Percentiles rank a stretch among this genome's conserved stretches.
Evolutionary conservation across 345 rosid species (phyloP).

Genomic region (Laguncularia racemosa): DNA sequence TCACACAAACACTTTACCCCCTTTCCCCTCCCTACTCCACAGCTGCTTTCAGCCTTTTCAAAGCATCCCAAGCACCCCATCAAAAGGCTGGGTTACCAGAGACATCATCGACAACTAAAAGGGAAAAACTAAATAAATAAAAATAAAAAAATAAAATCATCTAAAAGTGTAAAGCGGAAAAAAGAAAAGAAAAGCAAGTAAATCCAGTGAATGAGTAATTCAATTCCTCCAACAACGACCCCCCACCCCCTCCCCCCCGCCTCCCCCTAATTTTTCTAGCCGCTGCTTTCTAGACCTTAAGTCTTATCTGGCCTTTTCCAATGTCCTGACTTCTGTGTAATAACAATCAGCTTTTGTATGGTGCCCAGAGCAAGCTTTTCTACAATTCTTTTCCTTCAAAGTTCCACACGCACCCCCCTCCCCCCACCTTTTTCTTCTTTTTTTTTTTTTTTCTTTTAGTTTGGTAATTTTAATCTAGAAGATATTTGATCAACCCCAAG

Average conservation of each 20-base stretch:
- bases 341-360: conserved; percentile 15
- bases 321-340: conserved; percentile 7
- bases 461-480: conserved; percentile 5
- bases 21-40: background rate
- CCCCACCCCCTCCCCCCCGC: conserved; percentile 4
- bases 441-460: conserved; percentile 9
- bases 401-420: background rate
- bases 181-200: too few species aligned
- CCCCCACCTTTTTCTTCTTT: background rate
- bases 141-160: background rate
- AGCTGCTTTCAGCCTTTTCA: background rate
- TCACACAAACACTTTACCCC: conserved; percentile 11
- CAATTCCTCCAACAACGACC: too few species aligned
- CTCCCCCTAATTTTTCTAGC: background rate
- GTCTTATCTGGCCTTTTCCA: background rate
- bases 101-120: conserved; percentile 14
- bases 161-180: too few species aligned
- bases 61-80: conserved; percentile 29
- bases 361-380: conserved; percentile 12
- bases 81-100: conserved; percentile 28
- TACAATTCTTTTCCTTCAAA: background rate
- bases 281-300: too few species aligned
- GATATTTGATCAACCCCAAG: background rate
- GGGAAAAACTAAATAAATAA: background rate
- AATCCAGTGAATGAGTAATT: background rate